A percentile compares a stretch with the other conserved stretches of the same genome.
Conservation (phyloP, 176 grass and related monocot species). For the Tillandsia fasciculata region DNA sequence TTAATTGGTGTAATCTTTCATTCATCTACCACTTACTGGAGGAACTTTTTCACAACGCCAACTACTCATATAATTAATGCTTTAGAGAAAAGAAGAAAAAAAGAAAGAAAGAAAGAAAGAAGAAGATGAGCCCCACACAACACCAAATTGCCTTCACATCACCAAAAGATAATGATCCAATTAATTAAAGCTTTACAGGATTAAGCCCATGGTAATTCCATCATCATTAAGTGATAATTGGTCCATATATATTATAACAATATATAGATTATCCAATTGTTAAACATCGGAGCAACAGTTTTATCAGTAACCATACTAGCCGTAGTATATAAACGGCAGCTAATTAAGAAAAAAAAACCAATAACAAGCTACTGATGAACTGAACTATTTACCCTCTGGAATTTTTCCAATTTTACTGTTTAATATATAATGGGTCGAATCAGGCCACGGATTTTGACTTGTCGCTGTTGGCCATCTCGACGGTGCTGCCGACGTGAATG, state of each 20-base stretch:
- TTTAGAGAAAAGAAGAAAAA: not conserved
- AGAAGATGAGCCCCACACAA: not conserved
- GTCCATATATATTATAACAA: not conserved
- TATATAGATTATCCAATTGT: not conserved
- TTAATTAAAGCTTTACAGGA: not conserved
- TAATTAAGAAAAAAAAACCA: not conserved
- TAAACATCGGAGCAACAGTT: too few relatives aligned
- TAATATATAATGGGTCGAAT: too few relatives aligned
- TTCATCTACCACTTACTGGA: not conserved
- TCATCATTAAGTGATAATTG: too few relatives aligned
- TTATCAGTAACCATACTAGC: not conserved
- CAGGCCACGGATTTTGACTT: not conserved
- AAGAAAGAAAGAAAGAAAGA: not conserved
- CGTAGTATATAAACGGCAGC: not conserved
- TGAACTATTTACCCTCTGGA: too few relatives aligned
- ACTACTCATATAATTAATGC: not conserved
- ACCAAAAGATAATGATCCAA: not conserved
- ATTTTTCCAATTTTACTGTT: too few relatives aligned
- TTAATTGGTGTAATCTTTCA: not conserved
- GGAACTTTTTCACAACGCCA: not conserved
- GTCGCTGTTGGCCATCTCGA: slow-evolving; percentile 19
- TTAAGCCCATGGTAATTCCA: not conserved
- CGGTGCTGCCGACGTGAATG: slow-evolving; percentile 9
- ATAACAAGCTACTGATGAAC: not conserved
- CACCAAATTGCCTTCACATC: not conserved